Evolutionary conservation across 2,329 filamentous ascomycete genomes (phyloP), one percentile per base, ranked within the genome.

Genomic region (Aspergillus viridinutans): DNA sequence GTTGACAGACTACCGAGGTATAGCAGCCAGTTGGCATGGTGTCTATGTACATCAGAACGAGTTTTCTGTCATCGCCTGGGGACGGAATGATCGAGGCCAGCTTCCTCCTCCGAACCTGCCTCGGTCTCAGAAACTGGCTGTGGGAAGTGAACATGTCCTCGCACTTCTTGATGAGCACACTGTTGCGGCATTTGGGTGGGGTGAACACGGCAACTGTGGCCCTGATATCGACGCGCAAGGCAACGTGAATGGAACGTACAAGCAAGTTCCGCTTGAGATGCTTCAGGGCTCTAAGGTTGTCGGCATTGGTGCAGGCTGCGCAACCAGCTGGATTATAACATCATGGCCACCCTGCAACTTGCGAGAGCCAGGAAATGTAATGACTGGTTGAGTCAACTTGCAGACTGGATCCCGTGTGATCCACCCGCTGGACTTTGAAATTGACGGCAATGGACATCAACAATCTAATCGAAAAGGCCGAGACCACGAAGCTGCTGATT

Each of bases 181-280:
- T 52, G 85, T 96, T 1, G 75, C 95, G 50, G 84, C 90, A 1
- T 97, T 93, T 91, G 94, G 94, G 21, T 99, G 94, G 94, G 92
- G 92, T 1, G 93, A 97, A 74, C 94, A 99, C 75, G 94, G 94
- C 1, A 99, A 99, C 71, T 99, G 94, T 72, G 94, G 94, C 3
- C 83, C 85, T 38, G 78, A 82, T 45, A 78, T 76, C 12, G 84
- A 85, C 59, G 77, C 81, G 20, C 77, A 82, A 59, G 85, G 85
- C 51, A 84, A 90, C 72, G 85, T 92, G 49, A 88, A 87, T 61
- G 87, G 83, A 9, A 80, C 80, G 58, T 90, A 83, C 80, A 92
- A 88, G 68, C 76, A 84, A 57, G 83, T 95, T 67, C 81, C 82
- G 23, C 82, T 85, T 49, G 81, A 80, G 61, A 80, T 81, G 67